Percentiles rank a stretch among this genome's conserved stretches.
Conservation (phyloP, 148 eudicot genomes). For the Salicornia ramosissima region DNA sequence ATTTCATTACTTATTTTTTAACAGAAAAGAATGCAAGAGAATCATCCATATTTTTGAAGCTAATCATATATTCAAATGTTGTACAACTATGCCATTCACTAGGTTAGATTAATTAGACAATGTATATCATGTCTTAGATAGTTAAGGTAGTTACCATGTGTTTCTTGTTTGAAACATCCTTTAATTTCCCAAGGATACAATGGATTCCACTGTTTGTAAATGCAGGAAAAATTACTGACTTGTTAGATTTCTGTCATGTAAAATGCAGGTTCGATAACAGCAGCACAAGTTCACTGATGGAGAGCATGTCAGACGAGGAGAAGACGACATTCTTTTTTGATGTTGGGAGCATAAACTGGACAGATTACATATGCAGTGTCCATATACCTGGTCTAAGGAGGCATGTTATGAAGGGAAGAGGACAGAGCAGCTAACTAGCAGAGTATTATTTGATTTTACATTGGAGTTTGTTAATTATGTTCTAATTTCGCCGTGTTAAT, state of each 20-base stretch:
- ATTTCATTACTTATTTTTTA: too few relatives aligned
- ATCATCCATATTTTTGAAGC: too few relatives aligned
- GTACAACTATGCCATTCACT: too few relatives aligned
- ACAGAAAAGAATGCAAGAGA: too few relatives aligned
- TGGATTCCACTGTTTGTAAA: too few relatives aligned
- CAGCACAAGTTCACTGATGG: slow-evolving; percentile 63
- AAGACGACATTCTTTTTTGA: slow-evolving; percentile 61
- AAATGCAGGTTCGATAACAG: slow-evolving; percentile 78
- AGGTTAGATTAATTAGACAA: too few relatives aligned
- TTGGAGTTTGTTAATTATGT: slow-evolving; percentile 13
- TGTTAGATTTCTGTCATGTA: not conserved
- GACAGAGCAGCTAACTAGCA: slow-evolving; percentile 32
- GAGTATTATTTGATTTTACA: slow-evolving; percentile 2
- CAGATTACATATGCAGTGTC: slow-evolving; percentile 78
- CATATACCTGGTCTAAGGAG: slow-evolving; percentile 90
- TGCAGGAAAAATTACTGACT: not conserved
- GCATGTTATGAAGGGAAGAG: slow-evolving; percentile 95
- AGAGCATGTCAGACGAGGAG: slow-evolving; percentile 83
- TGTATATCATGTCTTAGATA: too few relatives aligned
- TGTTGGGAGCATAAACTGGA: slow-evolving; percentile 85
- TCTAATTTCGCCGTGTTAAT: slow-evolving; percentile 19
- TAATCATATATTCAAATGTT: too few relatives aligned
- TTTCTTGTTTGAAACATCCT: too few relatives aligned
- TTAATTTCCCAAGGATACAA: too few relatives aligned
- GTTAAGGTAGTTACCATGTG: too few relatives aligned